phyloP scores from a whole-genome alignment of 345 rosid genomes.

The Citrus cavaleriei region DNA sequence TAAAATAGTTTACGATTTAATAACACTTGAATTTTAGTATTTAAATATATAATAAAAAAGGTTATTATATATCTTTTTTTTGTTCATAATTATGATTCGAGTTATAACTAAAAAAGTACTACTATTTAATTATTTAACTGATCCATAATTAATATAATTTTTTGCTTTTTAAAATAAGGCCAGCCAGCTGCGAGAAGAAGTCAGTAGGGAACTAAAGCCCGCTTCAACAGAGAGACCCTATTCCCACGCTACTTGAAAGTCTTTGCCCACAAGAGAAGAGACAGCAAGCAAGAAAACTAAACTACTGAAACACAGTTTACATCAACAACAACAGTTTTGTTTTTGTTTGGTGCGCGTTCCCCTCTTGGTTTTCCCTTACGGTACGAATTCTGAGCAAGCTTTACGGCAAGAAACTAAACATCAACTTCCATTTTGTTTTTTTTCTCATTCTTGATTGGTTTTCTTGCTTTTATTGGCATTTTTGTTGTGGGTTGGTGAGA shows the following conservation, averaged over 20 bases:
- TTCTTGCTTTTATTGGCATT: neutral
- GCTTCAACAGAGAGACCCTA: slow-evolving; percentile 36
- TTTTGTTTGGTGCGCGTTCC: neutral
- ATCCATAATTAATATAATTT: neutral
- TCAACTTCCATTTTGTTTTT: neutral
- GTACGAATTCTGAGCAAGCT: slow-evolving; percentile 1
- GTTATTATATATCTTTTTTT: no score
- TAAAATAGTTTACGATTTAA: no score
- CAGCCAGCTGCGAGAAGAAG: neutral
- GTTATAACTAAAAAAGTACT: no score
- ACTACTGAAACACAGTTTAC: neutral
- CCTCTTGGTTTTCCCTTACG: slow-evolving; percentile 30
- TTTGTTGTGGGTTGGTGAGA: neutral
- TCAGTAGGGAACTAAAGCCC: slow-evolving; percentile 12
- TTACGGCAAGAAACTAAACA: neutral
- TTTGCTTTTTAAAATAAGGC: neutral
- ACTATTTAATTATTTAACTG: neutral
- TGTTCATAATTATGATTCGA: no score
- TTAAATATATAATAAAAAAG: no score
- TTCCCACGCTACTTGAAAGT: slow-evolving; percentile 25
- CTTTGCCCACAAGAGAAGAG: neutral
- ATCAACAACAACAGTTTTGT: slow-evolving; percentile 3
- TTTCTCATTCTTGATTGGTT: neutral
- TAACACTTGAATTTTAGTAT: neutral
- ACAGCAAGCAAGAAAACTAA: neutral